Percentiles rank a stretch among this genome's conserved stretches.
Conservation (phyloP, 257 asterid species). For the Nicotiana tomentosiformis region DNA sequence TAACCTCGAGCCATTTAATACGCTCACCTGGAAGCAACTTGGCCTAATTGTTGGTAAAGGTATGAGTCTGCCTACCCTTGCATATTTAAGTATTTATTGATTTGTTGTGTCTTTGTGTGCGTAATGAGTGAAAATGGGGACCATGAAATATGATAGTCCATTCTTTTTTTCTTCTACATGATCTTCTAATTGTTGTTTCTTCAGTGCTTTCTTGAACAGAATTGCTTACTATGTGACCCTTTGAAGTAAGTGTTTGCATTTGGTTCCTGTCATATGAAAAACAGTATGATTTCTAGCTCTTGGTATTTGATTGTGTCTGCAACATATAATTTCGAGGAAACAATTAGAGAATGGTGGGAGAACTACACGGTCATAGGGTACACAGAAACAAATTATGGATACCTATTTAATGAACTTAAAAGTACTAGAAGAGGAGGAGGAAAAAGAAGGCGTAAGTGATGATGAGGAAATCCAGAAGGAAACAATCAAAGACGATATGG, state of each 20-base stretch:
- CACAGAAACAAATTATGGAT: background rate
- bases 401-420: background rate
- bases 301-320: background rate
- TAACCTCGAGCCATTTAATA: conserved; percentile 51
- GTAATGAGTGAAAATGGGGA: background rate
- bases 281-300: background rate
- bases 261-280: background rate
- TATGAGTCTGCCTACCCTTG: conserved; percentile 19
- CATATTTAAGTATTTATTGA: background rate
- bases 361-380: background rate
- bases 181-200: background rate
- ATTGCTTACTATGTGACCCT: background rate
- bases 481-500: background rate
- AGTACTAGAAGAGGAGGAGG: background rate
- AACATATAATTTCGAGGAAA: background rate
- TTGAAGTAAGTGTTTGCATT: background rate
- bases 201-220: background rate
- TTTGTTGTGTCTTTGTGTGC: background rate
- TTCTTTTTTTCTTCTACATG: background rate
- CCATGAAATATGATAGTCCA: background rate
- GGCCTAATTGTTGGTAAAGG: conserved; percentile 91
- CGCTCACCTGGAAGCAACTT: conserved; percentile 57
- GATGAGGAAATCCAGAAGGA: background rate
- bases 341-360: background rate
- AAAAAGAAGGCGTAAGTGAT: background rate